Conservation (phyloP, 116 monocot species). For the Trichopus zeylanicus region DNA sequence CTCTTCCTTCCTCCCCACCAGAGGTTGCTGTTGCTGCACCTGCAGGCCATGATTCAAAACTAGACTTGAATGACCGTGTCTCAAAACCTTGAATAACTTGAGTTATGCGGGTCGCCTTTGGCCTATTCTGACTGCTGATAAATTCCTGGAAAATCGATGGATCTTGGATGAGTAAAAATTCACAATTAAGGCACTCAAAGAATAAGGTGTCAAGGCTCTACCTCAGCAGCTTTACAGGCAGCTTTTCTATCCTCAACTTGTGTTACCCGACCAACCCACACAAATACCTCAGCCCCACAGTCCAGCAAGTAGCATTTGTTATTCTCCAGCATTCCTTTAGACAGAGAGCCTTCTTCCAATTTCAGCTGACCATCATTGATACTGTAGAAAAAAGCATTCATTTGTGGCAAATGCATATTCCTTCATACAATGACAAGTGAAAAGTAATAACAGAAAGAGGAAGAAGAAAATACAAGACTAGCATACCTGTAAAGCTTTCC, state of each 20-base stretch:
- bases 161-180: background rate
- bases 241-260: slow-evolving; percentile 89
- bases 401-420: background rate
- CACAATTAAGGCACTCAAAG: background rate
- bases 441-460: background rate
- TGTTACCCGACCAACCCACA: slow-evolving; percentile 95
- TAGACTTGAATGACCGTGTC: slow-evolving; percentile 83
- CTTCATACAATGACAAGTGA: background rate
- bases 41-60: slow-evolving; percentile 86
- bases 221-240: slow-evolving; percentile 81
- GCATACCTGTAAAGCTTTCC: slow-evolving; percentile 64
- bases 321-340: slow-evolving; percentile 80
- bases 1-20: slow-evolving; percentile 77
- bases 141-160: slow-evolving; percentile 38
- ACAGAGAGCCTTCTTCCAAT: slow-evolving; percentile 53
- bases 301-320: slow-evolving; percentile 93
- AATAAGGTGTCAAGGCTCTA: slow-evolving; percentile 11
- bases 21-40: slow-evolving; percentile 29
- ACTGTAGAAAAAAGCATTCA: slow-evolving; percentile 26
- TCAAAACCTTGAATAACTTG: slow-evolving; percentile 90
- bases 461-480: slow-evolving; percentile 4
- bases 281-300: slow-evolving; percentile 84
- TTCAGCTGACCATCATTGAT: slow-evolving; percentile 68
- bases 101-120: slow-evolving; percentile 67
- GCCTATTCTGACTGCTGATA: slow-evolving; percentile 53